Percentiles rank a stretch among this genome's conserved stretches.
Evolutionary conservation across 2,329 filamentous ascomycete species (phyloP).

Genomic region (Calonectria ilicicola): DNA sequence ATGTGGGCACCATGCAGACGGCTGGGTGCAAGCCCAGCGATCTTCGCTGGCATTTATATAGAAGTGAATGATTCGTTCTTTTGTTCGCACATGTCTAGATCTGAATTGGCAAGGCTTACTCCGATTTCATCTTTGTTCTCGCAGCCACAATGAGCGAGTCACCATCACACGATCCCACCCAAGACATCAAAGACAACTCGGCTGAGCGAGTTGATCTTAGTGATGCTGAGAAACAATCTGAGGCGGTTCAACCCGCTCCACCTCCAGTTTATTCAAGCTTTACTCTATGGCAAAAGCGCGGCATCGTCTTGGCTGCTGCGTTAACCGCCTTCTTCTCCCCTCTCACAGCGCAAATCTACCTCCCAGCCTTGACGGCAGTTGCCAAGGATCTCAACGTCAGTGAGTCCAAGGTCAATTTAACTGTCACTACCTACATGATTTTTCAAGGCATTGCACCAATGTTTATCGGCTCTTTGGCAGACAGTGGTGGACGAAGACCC

Average conservation of each 20-base stretch:
- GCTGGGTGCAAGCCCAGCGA: background rate
- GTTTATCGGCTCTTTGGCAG: conserved; percentile 67
- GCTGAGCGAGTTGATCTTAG: background rate
- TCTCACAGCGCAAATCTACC: conserved; percentile 64
- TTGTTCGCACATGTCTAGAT: background rate
- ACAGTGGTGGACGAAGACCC: conserved; percentile 64
- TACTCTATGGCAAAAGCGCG: conserved; percentile 53
- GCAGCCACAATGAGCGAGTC: conserved; percentile 10
- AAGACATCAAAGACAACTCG: background rate
- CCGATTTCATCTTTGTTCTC: background rate
- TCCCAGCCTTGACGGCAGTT: conserved; percentile 63
- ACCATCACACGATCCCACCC: background rate
- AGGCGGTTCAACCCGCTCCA: background rate
- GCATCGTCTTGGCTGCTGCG: conserved; percentile 54
- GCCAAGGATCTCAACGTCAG: conserved; percentile 60
- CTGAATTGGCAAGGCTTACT: background rate
- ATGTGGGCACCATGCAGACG: conserved; percentile 8
- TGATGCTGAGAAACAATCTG: conserved; percentile 31
- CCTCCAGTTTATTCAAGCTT: conserved; percentile 51
- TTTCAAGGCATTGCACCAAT: conserved; percentile 71
- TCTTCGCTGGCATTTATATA: background rate
- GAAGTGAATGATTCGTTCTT: background rate
- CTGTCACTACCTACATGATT: conserved; percentile 68
- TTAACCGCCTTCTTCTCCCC: conserved; percentile 58
- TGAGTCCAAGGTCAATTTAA: conserved; percentile 59